phyloP scores from a whole-genome alignment of 1,139 yeast species.

The Yamadazyma buinensis region DNA sequence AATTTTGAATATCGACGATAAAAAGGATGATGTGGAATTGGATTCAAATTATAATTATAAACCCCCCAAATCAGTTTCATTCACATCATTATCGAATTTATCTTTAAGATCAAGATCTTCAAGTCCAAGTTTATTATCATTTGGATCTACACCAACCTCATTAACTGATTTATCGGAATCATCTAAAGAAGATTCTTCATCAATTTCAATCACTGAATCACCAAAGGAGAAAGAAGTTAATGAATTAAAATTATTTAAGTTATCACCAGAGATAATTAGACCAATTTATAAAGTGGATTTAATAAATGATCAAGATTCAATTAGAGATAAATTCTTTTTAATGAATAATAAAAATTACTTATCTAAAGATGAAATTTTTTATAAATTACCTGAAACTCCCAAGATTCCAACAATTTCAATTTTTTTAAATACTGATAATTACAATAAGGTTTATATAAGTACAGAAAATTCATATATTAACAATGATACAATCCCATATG shows the following conservation, averaged over 20 bases:
- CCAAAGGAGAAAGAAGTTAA: conserved; percentile 1
- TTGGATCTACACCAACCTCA: conserved; percentile 38
- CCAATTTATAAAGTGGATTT: conserved; percentile 49
- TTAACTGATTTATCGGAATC: conserved; percentile 31
- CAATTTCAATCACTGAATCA: conserved; percentile 14
- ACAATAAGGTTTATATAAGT: conserved; percentile 28
- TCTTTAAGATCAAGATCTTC: conserved; percentile 37
- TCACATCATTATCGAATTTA: conserved; percentile 35
- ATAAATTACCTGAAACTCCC: conserved; percentile 22
- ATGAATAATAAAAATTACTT: conserved; percentile 15
- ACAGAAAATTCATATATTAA: conserved; percentile 17
- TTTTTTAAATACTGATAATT: conserved; percentile 29
- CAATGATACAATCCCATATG: too few species aligned
- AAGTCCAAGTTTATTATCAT: conserved; percentile 43
- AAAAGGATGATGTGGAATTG: not conserved
- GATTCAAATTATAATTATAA: conserved; percentile 1
- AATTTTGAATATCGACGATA: conserved; percentile 22
- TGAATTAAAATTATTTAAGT: conserved; percentile 19
- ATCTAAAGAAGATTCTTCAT: conserved; percentile 17
- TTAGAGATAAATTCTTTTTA: conserved; percentile 29
- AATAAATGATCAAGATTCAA: conserved; percentile 39
- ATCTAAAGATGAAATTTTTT: conserved; percentile 6
- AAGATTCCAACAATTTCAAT: conserved; percentile 35
- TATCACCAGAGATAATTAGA: conserved; percentile 46
- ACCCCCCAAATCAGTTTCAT: conserved; percentile 28